Percentiles rank a stretch among this genome's conserved stretches.
Conservation (phyloP, 805 yeast species). For the Metschnikowia cerradonensis region DNA sequence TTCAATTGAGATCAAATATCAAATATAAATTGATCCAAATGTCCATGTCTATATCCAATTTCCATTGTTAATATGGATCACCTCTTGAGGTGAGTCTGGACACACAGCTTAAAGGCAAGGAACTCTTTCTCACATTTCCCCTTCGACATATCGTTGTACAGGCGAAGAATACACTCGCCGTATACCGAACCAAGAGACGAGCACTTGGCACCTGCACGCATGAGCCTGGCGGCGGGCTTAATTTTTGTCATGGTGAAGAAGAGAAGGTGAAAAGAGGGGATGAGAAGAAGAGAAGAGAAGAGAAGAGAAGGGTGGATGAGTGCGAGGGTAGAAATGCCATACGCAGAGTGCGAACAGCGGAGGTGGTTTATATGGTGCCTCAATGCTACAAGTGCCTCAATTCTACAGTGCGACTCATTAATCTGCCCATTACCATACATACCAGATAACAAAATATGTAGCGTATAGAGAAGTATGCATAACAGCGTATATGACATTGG, state of each 20-base stretch:
- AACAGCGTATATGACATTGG: too few species aligned
- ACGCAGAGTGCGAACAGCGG: too few species aligned
- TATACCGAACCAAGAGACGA: slow-evolving; percentile 43
- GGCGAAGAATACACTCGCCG: slow-evolving; percentile 51
- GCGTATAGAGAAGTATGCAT: too few species aligned
- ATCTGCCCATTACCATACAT: too few species aligned
- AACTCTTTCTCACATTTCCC: slow-evolving; percentile 55
- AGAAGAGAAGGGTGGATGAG: neutral
- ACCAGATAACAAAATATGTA: too few species aligned
- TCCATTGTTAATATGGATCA: neutral
- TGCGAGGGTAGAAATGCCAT: too few species aligned
- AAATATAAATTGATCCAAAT: too few species aligned
- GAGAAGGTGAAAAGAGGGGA: neutral
- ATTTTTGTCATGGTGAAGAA: slow-evolving; percentile 17
- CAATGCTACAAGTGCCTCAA: too few species aligned
- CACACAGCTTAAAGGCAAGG: slow-evolving; percentile 46
- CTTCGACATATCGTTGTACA: slow-evolving; percentile 47
- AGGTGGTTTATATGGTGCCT: too few species aligned
- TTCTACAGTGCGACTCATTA: too few species aligned
- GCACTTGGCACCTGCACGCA: slow-evolving; percentile 39
- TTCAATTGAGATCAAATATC: too few species aligned
- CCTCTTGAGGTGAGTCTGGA: slow-evolving; percentile 30
- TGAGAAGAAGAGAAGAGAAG: neutral
- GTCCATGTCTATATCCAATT: too few species aligned
- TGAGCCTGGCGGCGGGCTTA: slow-evolving; percentile 42